Percentiles rank a stretch among this genome's conserved stretches.
These are phyloP conservation scores for Puccinia horiana DNA, from an alignment of 1,284 basidiomycete species.

Conservation along the genomic window DNA sequence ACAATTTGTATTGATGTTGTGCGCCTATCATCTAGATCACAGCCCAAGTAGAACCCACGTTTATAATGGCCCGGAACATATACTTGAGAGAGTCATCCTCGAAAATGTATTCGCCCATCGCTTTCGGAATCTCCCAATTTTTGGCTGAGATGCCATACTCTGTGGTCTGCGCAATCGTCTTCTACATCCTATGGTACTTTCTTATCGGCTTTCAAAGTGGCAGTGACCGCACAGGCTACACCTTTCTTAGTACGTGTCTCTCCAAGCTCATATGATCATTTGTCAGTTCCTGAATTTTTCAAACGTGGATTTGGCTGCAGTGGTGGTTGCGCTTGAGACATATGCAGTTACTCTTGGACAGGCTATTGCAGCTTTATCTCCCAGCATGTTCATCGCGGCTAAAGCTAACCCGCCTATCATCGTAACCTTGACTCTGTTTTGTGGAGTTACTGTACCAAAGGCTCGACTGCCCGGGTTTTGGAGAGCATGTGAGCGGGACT, in stretches of 20 bases:
- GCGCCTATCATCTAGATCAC: constrained; percentile 67
- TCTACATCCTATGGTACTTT: constrained; percentile 66
- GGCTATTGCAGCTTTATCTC: constrained; percentile 39
- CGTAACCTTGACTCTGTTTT: constrained; percentile 49
- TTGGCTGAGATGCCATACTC: constrained; percentile 76
- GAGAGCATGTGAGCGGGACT: constrained; percentile 71
- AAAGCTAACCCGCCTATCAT: constrained; percentile 31
- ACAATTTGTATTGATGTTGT: not conserved
- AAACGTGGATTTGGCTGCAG: not conserved
- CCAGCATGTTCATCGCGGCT: constrained; percentile 34
- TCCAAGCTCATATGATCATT: too few species aligned
- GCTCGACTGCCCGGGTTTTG: constrained; percentile 72
- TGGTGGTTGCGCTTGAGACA: constrained; percentile 42
- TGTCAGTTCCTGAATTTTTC: constrained; percentile 27
- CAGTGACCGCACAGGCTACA: constrained; percentile 17
- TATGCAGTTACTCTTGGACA: constrained; percentile 44
- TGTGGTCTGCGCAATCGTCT: constrained; percentile 70
- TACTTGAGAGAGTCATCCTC: constrained; percentile 68
- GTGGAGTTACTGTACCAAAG: constrained; percentile 54
- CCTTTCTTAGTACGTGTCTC: constrained; percentile 31
- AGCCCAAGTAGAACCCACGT: constrained; percentile 79
- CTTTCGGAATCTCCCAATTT: constrained; percentile 80
- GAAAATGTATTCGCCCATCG: constrained; percentile 72
- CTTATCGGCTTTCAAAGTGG: constrained; percentile 15
- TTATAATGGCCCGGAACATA: constrained; percentile 73